Percentiles rank a stretch among this genome's conserved stretches.
Conservation (phyloP, 139 green algal species). For the Chlamydomonas sp. region DNA sequence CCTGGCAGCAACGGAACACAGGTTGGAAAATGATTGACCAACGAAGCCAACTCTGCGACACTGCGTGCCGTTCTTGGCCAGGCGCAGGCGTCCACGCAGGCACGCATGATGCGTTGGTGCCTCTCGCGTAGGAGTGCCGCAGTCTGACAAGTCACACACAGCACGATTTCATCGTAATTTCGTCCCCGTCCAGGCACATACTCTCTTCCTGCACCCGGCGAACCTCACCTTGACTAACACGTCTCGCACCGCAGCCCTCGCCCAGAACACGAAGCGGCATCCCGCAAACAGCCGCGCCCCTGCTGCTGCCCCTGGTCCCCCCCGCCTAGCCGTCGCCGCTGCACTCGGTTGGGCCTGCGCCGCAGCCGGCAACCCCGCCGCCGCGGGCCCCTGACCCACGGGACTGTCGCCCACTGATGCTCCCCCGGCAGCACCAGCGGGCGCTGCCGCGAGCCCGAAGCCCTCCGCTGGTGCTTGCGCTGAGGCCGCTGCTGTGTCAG, state of each 20-base stretch:
- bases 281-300: background rate
- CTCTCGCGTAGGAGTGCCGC: too few species aligned
- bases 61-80: background rate
- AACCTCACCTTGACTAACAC: background rate
- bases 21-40: background rate
- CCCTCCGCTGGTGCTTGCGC: too few species aligned
- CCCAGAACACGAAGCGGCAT: slow-evolving; percentile 27
- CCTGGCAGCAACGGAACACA: background rate
- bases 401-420: too few species aligned
- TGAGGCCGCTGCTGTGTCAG: too few species aligned
- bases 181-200: background rate
- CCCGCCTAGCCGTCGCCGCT: background rate
- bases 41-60: background rate
- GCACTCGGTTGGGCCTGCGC: background rate
- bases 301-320: background rate
- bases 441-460: too few species aligned
- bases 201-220: background rate
- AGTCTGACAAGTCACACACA: too few species aligned
- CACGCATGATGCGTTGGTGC: background rate
- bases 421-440: too few species aligned
- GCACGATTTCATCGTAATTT: too few species aligned
- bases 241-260: background rate
- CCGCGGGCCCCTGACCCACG: too few species aligned
- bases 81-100: background rate
- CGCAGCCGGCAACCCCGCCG: too few species aligned